A percentile compares a stretch with the other conserved stretches of the same genome.
Conservation (phyloP, 306 rosid species). For the Lupinus albus region DNA sequence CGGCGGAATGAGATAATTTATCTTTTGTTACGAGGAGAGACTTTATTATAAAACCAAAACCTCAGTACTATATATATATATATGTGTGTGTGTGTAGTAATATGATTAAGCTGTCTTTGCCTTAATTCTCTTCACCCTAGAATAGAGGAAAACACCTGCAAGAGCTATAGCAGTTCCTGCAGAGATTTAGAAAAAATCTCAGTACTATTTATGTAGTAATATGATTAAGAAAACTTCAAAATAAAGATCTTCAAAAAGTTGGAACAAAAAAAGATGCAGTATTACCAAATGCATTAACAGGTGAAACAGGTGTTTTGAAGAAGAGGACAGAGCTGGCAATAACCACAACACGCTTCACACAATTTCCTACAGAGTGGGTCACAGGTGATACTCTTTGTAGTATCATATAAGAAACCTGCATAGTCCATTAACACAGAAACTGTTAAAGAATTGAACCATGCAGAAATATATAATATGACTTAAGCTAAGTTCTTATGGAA, state of each 20-base stretch:
- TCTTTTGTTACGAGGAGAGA: too few species aligned
- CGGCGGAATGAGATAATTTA: too few species aligned
- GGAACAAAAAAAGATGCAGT: slow-evolving; percentile 29
- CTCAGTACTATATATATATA: too few species aligned
- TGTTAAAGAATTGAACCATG: background rate
- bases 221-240: slow-evolving; percentile 11
- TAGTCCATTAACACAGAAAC: slow-evolving; percentile 30
- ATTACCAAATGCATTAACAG: slow-evolving; percentile 80
- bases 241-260: background rate
- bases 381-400: slow-evolving; percentile 94
- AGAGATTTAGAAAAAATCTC: slow-evolving; percentile 26
- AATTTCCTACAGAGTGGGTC: slow-evolving; percentile 89
- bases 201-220: slow-evolving; percentile 5
- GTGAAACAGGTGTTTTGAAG: slow-evolving; percentile 85
- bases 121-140: slow-evolving; percentile 81
- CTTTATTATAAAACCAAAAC: too few species aligned
- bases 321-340: slow-evolving; percentile 92
- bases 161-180: slow-evolving; percentile 93
- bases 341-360: slow-evolving; percentile 94
- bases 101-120: slow-evolving; percentile 69
- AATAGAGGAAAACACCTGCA: slow-evolving; percentile 90
- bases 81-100: too few species aligned
- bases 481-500: background rate
- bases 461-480: background rate
- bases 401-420: slow-evolving; percentile 96